These are phyloP conservation scores for Apiospora arundinis DNA, from an alignment of 2,329 filamentous ascomycete species.

Conservation along the genomic window DNA sequence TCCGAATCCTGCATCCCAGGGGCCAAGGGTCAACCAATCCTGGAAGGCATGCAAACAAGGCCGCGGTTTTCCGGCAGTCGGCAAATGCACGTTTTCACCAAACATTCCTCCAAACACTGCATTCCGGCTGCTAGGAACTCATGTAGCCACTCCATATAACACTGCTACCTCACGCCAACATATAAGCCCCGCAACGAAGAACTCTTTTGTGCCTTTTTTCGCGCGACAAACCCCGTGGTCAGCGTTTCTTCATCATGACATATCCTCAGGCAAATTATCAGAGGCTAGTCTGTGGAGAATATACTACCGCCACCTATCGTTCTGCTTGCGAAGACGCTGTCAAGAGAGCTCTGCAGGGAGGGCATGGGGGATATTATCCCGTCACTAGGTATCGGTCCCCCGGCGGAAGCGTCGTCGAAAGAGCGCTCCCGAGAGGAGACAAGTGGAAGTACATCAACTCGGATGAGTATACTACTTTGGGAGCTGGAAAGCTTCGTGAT, in stretches of 20 bases:
- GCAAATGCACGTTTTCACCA: background rate
- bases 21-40: background rate
- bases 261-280: background rate
- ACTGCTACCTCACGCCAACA: fast-evolving
- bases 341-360: background rate
- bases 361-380: too few relatives aligned
- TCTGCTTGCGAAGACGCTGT: background rate
- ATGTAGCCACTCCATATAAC: background rate
- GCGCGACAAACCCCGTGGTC: too few relatives aligned
- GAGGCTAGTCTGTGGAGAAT: background rate
- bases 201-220: background rate
- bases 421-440: background rate
- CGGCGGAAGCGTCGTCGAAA: background rate
- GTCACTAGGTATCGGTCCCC: background rate
- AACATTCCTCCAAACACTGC: background rate
- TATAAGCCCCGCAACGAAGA: background rate
- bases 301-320: background rate
- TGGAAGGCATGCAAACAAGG: background rate
- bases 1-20: background rate
- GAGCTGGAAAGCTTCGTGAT: background rate
- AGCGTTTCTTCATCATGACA: background rate
- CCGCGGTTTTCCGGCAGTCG: background rate
- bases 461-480: background rate
- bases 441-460: background rate
- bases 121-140: background rate